A percentile compares a stretch with the other conserved stretches of the same genome.
Evolutionary conservation across 768 basidiomycete genomes (phyloP).

Genomic region (Hebeloma cylindrosporum): DNA sequence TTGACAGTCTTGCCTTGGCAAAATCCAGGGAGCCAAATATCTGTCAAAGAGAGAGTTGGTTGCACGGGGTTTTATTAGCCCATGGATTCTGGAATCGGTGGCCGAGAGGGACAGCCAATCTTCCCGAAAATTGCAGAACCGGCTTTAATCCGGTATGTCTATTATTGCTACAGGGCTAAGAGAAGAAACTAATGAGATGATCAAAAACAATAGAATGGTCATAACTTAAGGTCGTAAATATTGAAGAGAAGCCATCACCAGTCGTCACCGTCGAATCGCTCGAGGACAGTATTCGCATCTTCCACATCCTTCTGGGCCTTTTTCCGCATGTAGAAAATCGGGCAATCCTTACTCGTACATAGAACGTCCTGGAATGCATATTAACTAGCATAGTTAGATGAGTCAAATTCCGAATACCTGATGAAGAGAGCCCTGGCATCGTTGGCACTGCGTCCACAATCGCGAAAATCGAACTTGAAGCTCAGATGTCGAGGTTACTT

Average conservation of each 20-base stretch:
- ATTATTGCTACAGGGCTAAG: conserved; percentile 8
- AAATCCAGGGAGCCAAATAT: conserved; percentile 46
- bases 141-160: conserved; percentile 4
- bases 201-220: conserved; percentile 6
- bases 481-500: conserved; percentile 69
- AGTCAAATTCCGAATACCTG: conserved; percentile 51
- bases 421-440: conserved; percentile 97
- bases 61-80: conserved; percentile 38
- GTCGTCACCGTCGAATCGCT: conserved; percentile 77
- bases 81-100: conserved; percentile 40
- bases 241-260: conserved; percentile 47
- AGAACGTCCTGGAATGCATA: conserved; percentile 73
- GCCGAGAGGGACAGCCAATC: conserved; percentile 23
- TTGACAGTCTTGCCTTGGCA: conserved; percentile 44
- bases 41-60: conserved; percentile 38
- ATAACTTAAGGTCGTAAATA: conserved; percentile 8
- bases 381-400: conserved; percentile 1
- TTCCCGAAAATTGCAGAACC: conserved; percentile 10
- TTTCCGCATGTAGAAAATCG: conserved; percentile 98
- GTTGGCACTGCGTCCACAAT: conserved; percentile 97
- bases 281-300: conserved; percentile 73
- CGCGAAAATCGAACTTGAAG: conserved; percentile 91
- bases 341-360: conserved; percentile 96
- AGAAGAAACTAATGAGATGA: background rate
- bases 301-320: conserved; percentile 98